Evolutionary conservation across 176 grass and related monocot genomes (phyloP), one percentile per base, ranked within the genome.

Genomic region (Phragmites australis): DNA sequence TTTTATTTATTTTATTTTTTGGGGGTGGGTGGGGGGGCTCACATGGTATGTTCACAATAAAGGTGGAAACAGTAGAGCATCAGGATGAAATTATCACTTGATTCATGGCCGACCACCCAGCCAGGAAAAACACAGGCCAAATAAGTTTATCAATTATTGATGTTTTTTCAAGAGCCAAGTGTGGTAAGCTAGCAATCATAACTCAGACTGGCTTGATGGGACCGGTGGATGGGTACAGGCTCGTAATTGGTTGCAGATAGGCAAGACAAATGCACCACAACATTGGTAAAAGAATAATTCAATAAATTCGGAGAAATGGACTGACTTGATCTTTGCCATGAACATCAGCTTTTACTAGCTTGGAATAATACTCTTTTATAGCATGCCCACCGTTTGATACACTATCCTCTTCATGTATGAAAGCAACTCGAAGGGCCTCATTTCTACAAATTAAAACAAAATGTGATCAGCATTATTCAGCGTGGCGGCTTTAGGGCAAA

Each of bases 251-350:
- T 74, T 75, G 50, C 17, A 81, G 49, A n/a, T 1, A 70, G 5
- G 40, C 12, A 73, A 55, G 52, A 62, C 60, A 65, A 84, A 80
- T 65, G 42, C 15, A 70, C 1, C 11, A 53, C 9, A 54, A 5
- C 16, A 70, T 52, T 43, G 21, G 34, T 44, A 61, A 84, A 79
- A 19, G 25, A 84, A 51, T 43, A 79, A 67, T n/a, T 27, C 22
- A 50, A 75, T 10, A 81, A 23, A 46, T 54, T 23, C 39, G 63
- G 7, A 2, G 58, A 75, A 81, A 49, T 70, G 41, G 6, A 88
- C 81, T 83, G n/a, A 98, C 95, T 85, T 98, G 92, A 91, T 98
- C 95, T 87, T 94, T 94, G 65, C 95, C 92, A 37, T 93, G 86
- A 88, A 91, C 87, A 81, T 98, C 92, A 45, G 95, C 86, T 87